Evolutionary conservation across 495 filamentous ascomycete species (phyloP).

Genomic region (Parathielavia hyrcaniae): DNA sequence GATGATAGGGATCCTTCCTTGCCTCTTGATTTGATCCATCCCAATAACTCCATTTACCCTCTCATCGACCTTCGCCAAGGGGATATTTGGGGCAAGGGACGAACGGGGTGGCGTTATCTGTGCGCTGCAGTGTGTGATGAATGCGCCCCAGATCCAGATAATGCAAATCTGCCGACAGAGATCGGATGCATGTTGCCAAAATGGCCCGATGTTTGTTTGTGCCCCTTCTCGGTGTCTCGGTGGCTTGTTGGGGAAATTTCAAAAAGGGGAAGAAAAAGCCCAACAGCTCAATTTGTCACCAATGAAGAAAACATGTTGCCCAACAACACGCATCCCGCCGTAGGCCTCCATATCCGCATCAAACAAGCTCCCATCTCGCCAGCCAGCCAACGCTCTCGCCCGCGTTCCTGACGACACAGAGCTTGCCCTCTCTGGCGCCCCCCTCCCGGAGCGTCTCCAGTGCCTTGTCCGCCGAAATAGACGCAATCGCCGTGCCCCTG

Average conservation of each 20-base stretch:
- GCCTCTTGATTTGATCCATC: conserved; percentile 1
- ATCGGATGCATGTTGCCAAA: background rate
- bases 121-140: background rate
- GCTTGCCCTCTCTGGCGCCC: conserved; percentile 33
- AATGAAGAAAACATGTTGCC: background rate
- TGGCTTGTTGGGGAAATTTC: background rate
- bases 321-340: background rate
- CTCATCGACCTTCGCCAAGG: background rate
- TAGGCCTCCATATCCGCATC: conserved; percentile 9
- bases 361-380: conserved; percentile 71
- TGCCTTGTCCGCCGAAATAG: conserved; percentile 57
- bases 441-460: conserved; percentile 22
- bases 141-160: background rate
- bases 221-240: background rate
- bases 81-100: background rate
- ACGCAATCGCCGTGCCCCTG: conserved; percentile 67
- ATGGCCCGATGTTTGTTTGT: background rate
- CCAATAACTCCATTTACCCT: background rate
- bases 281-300: conserved; percentile 8
- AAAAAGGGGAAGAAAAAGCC: too few relatives aligned
- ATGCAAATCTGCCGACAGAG: background rate
- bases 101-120: background rate
- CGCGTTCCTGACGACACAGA: conserved; percentile 76
- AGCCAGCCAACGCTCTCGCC: conserved; percentile 72
- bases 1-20: conserved; percentile 11